Base-by-base conservation (phyloP, 2,329 filamentous ascomycete species). In the Aspergillus ochraceoroseus region DNA sequence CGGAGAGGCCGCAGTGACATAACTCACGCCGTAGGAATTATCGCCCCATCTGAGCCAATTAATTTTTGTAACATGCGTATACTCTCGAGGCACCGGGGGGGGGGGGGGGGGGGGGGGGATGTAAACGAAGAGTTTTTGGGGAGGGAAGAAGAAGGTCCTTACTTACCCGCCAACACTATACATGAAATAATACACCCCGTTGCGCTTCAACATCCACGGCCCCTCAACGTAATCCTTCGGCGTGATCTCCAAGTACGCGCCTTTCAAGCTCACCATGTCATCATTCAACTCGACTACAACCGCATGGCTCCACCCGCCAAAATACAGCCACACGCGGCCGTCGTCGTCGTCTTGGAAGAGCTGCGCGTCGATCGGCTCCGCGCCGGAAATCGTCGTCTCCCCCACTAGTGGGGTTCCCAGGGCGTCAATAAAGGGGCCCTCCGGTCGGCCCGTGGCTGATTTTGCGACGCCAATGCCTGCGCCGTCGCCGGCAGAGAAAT, bases 401-500 rank as follows among this genome's bases (percentile, higher is more conserved):
- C 63, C 64, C 13, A 73, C 62, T 15, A 73, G 55, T 6, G 68
- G 68, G 25, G 54, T 51, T 1, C 66, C 69, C 8, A 71, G 59
- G 4, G 59, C 67, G 39, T 72, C 69, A 11, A 57, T 52, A 29
- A 66, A 71, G 0, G 68, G 69, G 0, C 69, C 69, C 20, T 60
- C 56, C 0, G 68, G 62, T 2, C 41, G 11, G 1, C 55, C 41
- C 0, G 46, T 46, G 9, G 59, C 55, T 0, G 67, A 60, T 3
- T 61, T 57, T 0, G 61, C 68, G 0, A 71, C 68, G 2, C 68
- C 68, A 11, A 71, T 70, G 3, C 68, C 68, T 4, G 64, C 67
- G 1, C 68, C 54, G 38, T 74, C 71, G 26, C 73, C 74, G 23
- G 71, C 72, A 29, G 62, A 68, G 47, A 74, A 75, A 54, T 75